These are phyloP conservation scores for Ceratocystis ficicola DNA, from an alignment of 2,329 filamentous ascomycete species.

Conservation along the genomic window DNA sequence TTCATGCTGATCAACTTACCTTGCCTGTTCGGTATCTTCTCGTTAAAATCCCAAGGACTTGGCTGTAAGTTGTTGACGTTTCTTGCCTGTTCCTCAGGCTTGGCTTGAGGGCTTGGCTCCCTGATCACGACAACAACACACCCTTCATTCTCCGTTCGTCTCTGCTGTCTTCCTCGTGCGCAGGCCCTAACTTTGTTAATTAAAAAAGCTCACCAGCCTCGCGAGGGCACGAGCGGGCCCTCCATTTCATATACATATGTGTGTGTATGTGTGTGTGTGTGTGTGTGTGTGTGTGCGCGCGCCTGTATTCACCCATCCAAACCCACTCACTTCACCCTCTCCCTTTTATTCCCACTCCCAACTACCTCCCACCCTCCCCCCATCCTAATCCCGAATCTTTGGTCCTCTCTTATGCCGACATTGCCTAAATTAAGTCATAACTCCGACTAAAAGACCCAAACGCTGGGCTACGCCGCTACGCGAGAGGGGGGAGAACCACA, in stretches of 20 bases:
- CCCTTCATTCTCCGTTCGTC: too few species aligned
- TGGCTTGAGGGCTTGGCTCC: too few species aligned
- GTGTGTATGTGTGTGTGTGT: neutral
- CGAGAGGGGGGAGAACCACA: neutral
- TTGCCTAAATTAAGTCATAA: neutral
- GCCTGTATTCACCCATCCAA: neutral
- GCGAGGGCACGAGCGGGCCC: too few species aligned
- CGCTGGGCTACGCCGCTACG: neutral
- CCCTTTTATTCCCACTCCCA: neutral
- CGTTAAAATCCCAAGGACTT: constrained; percentile 5
- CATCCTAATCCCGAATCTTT: neutral
- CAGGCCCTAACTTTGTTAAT: neutral
- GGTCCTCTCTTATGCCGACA: neutral
- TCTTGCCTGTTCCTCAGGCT: neutral
- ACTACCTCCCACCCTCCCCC: neutral
- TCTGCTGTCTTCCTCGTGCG: too few species aligned
- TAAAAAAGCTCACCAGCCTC: neutral
- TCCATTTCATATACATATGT: too few species aligned
- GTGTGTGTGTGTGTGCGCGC: too few species aligned
- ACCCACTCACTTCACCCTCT: neutral
- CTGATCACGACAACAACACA: too few species aligned
- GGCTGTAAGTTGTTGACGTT: neutral
- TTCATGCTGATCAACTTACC: neutral
- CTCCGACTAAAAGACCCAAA: neutral
- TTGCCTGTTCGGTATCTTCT: neutral